A percentile compares a stretch with the other conserved stretches of the same genome.
These are phyloP conservation scores for Clohesyomyces aquaticus DNA, from an alignment of 495 filamentous ascomycete species.

Conservation along the genomic window DNA sequence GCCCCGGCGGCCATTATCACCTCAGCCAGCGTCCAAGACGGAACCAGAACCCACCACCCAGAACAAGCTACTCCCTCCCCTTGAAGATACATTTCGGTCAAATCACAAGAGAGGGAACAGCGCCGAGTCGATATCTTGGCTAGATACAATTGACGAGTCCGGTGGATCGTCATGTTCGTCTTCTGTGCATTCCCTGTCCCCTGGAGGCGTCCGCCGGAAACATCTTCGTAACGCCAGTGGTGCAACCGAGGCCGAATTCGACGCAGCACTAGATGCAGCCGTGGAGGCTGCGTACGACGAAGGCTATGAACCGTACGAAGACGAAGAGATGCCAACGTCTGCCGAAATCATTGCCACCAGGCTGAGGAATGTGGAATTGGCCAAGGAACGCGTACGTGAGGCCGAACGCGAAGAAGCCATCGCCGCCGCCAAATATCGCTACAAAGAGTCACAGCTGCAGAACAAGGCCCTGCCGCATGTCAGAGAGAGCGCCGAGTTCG, in stretches of 20 bases:
- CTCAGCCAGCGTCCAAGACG: constrained; percentile 42
- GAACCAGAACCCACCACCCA: constrained; percentile 15
- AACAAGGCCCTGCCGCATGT: constrained; percentile 46
- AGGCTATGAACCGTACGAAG: constrained; percentile 76
- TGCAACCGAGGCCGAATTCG: constrained; percentile 88
- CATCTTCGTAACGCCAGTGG: constrained; percentile 69
- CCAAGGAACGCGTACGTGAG: constrained; percentile 77
- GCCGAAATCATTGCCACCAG: constrained; percentile 37
- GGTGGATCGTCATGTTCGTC: constrained; percentile 73
- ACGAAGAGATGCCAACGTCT: constrained; percentile 39
- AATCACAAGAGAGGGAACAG: constrained; percentile 62
- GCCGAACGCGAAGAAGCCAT: constrained; percentile 71
- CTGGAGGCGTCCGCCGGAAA: constrained; percentile 69
- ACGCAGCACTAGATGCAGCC: constrained; percentile 92
- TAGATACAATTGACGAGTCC: constrained; percentile 96
- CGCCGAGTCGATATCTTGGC: constrained; percentile 84
- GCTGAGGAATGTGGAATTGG: constrained; percentile 68
- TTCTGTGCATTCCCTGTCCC: constrained; percentile 80
- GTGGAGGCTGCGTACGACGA: constrained; percentile 97
- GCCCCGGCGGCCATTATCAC: constrained; percentile 55
- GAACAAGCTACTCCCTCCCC: constrained; percentile 45
- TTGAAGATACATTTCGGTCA: constrained; percentile 36
- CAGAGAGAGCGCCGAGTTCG: constrained; percentile 48
- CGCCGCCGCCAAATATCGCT: constrained; percentile 57
- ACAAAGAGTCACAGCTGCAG: constrained; percentile 53